Evolutionary conservation across 768 basidiomycete genomes (phyloP), one percentile per base, ranked within the genome.

Genomic region (Mycena indigotica): DNA sequence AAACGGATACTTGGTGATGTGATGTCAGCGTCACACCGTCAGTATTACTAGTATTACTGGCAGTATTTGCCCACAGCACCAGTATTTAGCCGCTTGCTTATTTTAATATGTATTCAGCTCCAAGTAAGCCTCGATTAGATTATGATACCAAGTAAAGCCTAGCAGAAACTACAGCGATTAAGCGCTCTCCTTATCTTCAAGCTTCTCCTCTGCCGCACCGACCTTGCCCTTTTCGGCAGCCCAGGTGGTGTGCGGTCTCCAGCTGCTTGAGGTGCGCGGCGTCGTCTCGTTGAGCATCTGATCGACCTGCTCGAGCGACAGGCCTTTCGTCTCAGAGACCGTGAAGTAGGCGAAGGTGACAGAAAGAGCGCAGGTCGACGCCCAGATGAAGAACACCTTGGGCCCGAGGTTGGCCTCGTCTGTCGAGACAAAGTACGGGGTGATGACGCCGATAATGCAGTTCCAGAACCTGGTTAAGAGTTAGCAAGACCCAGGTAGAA

Each of bases 221-320:
- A 54, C 26, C 21, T 54, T 12, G 39, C 61, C 61, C 8, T 59
- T 60, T 12, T 69, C 45, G 66, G 62, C 63, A 54, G 59, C 30
- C 53, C 64, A 69, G 48, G 70, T 67, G 55, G 64, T 21, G 50
- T 26, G 50, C 2, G 69, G 67, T 5, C 53, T 51, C 69, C 69
- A 70, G 5, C 40, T 58, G 46, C 46, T 40, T 3, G 79, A 80
- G 23, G 71, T 69, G 58, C 76, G 53, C 26, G 79, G 79, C 10
- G 75, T 77, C 48, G 80, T 77, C 71, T 83, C 77, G 68, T 76
- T 73, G 73, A 83, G 80, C 57, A 85, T 76, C 26, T 81, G 63
- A 70, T 86, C 84, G 67, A 86, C 73, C 71, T 85, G 84, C 72
- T 86, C 84, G 65, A 86, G 79, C 15, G 82, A 80, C n/a, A 86